Evolutionary conservation across 495 filamentous ascomycete genomes (phyloP), one percentile per base, ranked within the genome.

Genomic region (Geopyxis carbonaria): DNA sequence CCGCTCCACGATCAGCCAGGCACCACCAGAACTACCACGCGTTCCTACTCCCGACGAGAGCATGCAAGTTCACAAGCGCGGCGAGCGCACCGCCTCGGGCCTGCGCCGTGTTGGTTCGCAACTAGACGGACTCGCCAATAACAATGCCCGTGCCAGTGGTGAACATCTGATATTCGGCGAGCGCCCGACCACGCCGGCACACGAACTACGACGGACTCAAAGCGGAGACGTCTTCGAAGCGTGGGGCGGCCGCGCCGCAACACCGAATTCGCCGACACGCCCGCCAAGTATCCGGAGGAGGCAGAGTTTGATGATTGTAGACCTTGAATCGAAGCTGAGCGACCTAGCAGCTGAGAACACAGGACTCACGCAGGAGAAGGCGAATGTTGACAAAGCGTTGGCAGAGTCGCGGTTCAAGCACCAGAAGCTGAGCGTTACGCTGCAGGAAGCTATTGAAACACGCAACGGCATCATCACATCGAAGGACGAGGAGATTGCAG

Each of bases 251-350:
- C 82, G 79, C 61, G 83, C 73, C 54, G 80, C 75, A 48, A 91
- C 83, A 53, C 85, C 87, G 50, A 76, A 76, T 56, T 95, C 91
- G 49, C 89, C 89, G 36, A 92, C 84, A 48, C 80, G 91, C 59
- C 87, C 87, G 57, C 84, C 86, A 59, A 94, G 83, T 67, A 77
- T 92, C 66, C 84, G 86, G 44, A 82, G 83, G 55, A 79, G 84
- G 45, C 89, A 89, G 59, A 94, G 85, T 66, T 81, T 93, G 77
- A 89, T 94, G 61, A 74, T 95, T 35, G 68, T 91, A 31, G 85
- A 95, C 40, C 71, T 95, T 29, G 72, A 80, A 50, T 54, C 45
- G 9, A 36, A 42, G 5, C 35, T 57, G 11, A 37, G 47, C 21
- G 29, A 33, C 1, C 40, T 57, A 25, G 44, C 49, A 6, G 34